Percentiles rank a stretch among this genome's conserved stretches.
Evolutionary conservation across 2,329 filamentous ascomycete species (phyloP).

Genomic region (Aspergillus novoparasiticus): DNA sequence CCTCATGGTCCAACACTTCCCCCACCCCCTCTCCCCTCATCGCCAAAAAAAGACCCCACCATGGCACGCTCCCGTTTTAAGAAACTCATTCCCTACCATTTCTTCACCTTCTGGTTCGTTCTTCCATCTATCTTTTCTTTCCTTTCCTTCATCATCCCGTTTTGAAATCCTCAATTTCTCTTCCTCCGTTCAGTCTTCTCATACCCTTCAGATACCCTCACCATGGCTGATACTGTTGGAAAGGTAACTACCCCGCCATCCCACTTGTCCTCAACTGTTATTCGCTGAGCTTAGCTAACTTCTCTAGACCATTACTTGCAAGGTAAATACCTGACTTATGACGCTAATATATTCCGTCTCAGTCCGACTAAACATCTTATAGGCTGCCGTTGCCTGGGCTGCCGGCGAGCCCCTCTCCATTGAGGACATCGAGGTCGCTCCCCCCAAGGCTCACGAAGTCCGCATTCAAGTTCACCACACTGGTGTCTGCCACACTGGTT

Average conservation of each 20-base stretch:
- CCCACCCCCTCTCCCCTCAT: conserved; percentile 13
- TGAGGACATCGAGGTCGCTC: conserved; percentile 89
- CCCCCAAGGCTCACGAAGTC: conserved; percentile 90
- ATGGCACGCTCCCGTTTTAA: conserved; percentile 16
- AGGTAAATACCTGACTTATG: conserved; percentile 50
- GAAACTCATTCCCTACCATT: conserved; percentile 1
- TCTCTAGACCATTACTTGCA: conserved; percentile 84
- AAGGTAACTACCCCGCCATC: conserved; percentile 3
- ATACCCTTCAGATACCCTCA: background rate
- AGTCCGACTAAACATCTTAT: conserved; percentile 4
- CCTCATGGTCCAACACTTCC: conserved; percentile 5
- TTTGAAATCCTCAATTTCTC: background rate
- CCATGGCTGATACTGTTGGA: conserved; percentile 14
- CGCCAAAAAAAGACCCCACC: conserved; percentile 9
- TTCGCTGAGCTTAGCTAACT: background rate
- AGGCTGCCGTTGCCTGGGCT: conserved; percentile 96
- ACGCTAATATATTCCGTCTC: background rate
- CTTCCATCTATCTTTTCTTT: background rate
- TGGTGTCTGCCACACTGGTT: conserved; percentile 96
- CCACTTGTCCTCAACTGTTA: background rate
- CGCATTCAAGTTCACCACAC: conserved; percentile 97
- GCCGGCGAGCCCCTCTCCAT: conserved; percentile 85
- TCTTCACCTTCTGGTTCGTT: background rate
- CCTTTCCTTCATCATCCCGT: background rate
- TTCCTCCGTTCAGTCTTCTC: background rate